Base-by-base conservation (phyloP, 1,284 basidiomycete genomes). In the Mycena citricolor region DNA sequence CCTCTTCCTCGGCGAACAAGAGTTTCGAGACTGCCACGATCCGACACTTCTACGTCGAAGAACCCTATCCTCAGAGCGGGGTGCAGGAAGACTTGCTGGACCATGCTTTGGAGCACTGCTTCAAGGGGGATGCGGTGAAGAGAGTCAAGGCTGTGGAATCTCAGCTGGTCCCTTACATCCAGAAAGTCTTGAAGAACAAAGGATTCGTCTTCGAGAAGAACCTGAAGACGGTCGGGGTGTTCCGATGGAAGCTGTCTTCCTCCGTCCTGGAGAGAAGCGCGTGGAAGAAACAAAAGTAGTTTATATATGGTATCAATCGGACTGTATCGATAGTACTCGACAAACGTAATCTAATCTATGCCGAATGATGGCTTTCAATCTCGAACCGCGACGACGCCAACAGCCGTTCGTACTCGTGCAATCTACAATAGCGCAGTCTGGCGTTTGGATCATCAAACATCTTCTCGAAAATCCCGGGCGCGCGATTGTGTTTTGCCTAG, bases 21-120 rank as follows among this genome's bases (percentile, higher is more conserved):
- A 71, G 71, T 13, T 66, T 76, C 8, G 57, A 62, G 21, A 68
- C 70, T 12, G 86, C 81, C 8, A 69, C 74, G n/a, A 81, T 92
- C 49, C 79, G 87, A 21, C 90, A 91, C 60, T 80, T 90, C 59
- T 83, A 78, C 55, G 76, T 89, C 29, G 81, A 87, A 39, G 78
- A 82, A 44, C 70, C 67, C 5, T 87, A 79, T 57, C 74, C 86
- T 32, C 55, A 54, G 5, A 65, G 74, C 11, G 70, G 70, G 5
- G 70, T 86, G 29, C 84, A 86, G 55, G 67, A 77, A 12, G 88
- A 90, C 59, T 64, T 92, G 19, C 64, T 91, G 11, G 56, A 68
- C 16, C 70, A 78, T 54, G 85, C 82, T 0, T 60, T 83, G 11
- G 64, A 70, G 30, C 70, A 74, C 48, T 77, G 78, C 7, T 90